Evolutionary conservation across 2,329 filamentous ascomycete species (phyloP).

Genomic region (Penicillium sp.): DNA sequence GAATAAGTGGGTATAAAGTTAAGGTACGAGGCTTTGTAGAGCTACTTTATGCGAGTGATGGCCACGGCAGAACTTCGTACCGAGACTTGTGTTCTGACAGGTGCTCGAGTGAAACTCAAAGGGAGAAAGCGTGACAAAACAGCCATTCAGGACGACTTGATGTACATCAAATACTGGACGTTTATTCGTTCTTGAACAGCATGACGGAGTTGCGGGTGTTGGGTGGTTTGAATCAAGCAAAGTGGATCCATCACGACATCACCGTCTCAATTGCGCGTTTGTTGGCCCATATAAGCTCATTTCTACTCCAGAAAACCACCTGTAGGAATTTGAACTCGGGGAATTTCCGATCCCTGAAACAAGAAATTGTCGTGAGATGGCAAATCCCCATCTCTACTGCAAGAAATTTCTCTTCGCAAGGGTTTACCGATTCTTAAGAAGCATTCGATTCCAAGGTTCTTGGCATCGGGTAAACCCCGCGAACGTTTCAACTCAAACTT

Average conservation of each 20-base stretch:
- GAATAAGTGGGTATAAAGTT: background rate
- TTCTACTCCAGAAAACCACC: background rate
- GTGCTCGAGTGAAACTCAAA: background rate
- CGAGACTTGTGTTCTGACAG: background rate
- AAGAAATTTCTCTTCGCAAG: background rate
- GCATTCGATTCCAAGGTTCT: background rate
- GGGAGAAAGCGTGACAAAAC: background rate
- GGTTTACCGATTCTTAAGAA: too few species aligned
- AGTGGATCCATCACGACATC: slow-evolving; percentile 13
- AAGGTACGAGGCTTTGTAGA: background rate
- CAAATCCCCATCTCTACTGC: background rate
- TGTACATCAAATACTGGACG: background rate
- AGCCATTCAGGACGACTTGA: background rate
- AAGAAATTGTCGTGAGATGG: background rate
- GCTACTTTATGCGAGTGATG: background rate
- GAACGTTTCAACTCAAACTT: background rate
- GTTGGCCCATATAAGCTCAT: background rate
- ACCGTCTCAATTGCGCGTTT: slow-evolving; percentile 11
- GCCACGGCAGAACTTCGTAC: background rate
- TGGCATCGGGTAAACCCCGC: background rate
- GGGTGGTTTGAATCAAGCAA: background rate
- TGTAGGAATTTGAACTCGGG: background rate
- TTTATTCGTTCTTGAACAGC: background rate
- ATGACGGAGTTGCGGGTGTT: background rate
- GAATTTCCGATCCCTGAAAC: background rate